These are phyloP conservation scores for Scutellaria baicalensis DNA, from an alignment of 257 asterid species.

Conservation along the genomic window DNA sequence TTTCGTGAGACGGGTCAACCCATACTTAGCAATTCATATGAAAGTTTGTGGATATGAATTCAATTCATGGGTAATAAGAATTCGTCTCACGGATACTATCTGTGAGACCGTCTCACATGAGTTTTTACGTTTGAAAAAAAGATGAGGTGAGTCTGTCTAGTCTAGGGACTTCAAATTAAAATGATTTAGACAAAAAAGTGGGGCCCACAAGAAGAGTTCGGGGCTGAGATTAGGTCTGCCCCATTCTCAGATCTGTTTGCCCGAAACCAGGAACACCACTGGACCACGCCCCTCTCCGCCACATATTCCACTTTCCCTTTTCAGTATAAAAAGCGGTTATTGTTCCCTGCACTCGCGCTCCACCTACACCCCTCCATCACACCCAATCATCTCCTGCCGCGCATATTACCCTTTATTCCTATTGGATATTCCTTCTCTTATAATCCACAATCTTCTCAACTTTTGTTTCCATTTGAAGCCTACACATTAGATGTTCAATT, in stretches of 20 bases:
- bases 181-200: background rate
- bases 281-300: conserved; percentile 35
- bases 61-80: no score
- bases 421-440: conserved; percentile 7
- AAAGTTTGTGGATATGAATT: no score
- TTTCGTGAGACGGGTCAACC: no score
- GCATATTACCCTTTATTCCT: background rate
- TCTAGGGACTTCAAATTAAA: no score
- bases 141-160: no score
- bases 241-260: conserved; percentile 19
- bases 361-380: conserved; percentile 1
- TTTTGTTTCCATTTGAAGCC: no score
- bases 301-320: conserved; percentile 18
- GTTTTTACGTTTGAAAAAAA: no score
- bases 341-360: background rate
- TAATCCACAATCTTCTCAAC: no score
- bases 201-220: conserved; percentile 21
- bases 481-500: no score
- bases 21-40: no score
- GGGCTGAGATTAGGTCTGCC: conserved; percentile 28
- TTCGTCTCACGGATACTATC: no score
- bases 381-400: background rate
- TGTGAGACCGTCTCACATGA: no score
- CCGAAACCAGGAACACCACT: conserved; percentile 8
- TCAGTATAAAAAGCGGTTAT: background rate